These are phyloP conservation scores for Blastobotrys buckinghamii DNA, from an alignment of 1,139 yeast genomes.

Conservation along the genomic window DNA sequence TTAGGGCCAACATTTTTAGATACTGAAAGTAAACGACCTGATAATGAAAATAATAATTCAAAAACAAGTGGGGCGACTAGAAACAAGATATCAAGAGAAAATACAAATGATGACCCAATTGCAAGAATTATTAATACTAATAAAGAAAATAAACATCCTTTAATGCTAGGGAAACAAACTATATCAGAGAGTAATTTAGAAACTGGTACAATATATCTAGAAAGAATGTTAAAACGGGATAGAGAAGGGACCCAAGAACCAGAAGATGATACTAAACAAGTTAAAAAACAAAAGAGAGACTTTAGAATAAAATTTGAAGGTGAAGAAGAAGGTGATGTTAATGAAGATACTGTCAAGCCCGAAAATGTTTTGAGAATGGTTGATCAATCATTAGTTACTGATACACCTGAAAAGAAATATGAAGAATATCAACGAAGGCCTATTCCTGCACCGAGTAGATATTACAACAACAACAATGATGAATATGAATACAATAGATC, in stretches of 20 bases:
- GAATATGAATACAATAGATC: constrained; percentile 1
- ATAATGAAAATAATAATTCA: constrained; percentile 8
- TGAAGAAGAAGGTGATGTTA: constrained; percentile 26
- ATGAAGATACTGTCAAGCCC: constrained; percentile 30
- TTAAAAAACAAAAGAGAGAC: constrained; percentile 23
- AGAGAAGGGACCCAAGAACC: constrained; percentile 20
- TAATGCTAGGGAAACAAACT: constrained; percentile 20
- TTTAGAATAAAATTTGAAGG: constrained; percentile 23
- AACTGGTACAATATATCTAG: constrained; percentile 14
- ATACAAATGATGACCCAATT: constrained; percentile 17
- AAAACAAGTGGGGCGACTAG: constrained; percentile 15
- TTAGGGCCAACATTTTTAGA: constrained; percentile 29
- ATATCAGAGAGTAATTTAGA: constrained; percentile 14
- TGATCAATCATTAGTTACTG: constrained; percentile 35
- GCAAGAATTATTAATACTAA: constrained; percentile 13
- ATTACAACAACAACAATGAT: background rate
- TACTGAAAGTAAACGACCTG: constrained; percentile 26
- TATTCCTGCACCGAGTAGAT: background rate
- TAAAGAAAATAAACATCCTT: constrained; percentile 11
- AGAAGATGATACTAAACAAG: constrained; percentile 18
- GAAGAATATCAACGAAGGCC: constrained; percentile 8
- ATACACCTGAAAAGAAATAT: constrained; percentile 26
- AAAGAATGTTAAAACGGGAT: constrained; percentile 15
- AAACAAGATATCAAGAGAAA: constrained; percentile 17
- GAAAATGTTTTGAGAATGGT: constrained; percentile 38